These are phyloP conservation scores for Ustilago curta DNA, from an alignment of 1,284 basidiomycete species.

Conservation along the genomic window DNA sequence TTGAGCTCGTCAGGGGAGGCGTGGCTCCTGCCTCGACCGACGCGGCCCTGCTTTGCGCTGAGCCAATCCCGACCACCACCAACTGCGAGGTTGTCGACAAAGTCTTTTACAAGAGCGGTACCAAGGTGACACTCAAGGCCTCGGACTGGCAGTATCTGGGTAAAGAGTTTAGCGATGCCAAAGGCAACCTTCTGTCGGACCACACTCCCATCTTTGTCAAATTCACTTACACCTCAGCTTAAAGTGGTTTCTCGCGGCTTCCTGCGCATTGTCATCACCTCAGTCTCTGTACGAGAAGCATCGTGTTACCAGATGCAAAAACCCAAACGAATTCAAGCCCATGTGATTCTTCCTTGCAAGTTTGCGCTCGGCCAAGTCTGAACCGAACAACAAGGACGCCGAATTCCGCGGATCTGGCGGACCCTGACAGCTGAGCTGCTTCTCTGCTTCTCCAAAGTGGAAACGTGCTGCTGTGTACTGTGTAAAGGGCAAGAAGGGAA, in stretches of 20 bases:
- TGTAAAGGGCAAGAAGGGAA: background rate
- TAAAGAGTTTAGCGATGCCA: conserved; percentile 14
- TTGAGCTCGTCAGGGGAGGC: conserved; percentile 12
- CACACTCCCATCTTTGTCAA: conserved; percentile 27
- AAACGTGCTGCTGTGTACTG: too few relatives aligned
- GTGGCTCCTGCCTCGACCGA: conserved; percentile 22
- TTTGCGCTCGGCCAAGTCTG: background rate
- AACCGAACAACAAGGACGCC: background rate
- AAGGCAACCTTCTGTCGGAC: conserved; percentile 23
- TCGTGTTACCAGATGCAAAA: too few relatives aligned
- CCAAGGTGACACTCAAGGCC: conserved; percentile 8
- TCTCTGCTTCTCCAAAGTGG: too few relatives aligned
- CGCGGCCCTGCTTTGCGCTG: conserved; percentile 16
- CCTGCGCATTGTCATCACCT: too few relatives aligned
- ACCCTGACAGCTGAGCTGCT: conserved; percentile 1
- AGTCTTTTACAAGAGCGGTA: conserved; percentile 24
- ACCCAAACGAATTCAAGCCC: background rate
- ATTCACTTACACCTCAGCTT: conserved; percentile 15
- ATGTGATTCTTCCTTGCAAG: background rate
- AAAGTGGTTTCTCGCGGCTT: too few relatives aligned
- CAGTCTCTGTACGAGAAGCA: too few relatives aligned
- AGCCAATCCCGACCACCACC: conserved; percentile 14
- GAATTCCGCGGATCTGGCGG: background rate
- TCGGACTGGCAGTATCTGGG: conserved; percentile 24
- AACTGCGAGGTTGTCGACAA: conserved; percentile 33